Evolutionary conservation across 495 filamentous ascomycete genomes (phyloP), one percentile per base, ranked within the genome.

Genomic region (Talaromyces trachyspermus): DNA sequence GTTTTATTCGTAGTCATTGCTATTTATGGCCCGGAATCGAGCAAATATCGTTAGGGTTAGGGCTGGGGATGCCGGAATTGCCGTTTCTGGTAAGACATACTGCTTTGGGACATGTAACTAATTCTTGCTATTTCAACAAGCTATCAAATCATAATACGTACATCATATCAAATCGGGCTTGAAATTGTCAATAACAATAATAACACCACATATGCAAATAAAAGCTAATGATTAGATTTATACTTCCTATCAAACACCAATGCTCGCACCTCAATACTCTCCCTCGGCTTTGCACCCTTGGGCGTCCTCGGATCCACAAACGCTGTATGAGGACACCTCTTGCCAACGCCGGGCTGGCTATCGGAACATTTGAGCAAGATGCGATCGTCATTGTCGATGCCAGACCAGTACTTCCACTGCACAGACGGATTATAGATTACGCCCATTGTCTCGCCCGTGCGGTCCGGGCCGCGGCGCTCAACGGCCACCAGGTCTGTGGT

Each of bases 211-310:
- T 1, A 29, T 15, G 11, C 20, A 40, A 24, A 42, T 8, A 8
- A 23, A 22, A 43, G 11, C 20, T n/a, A 3, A 8, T 17, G 39
- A 17, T 37, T 17, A 18, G 7, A 20, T 9, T 5, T 35, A 17
- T 29, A 18, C 15, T 42, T 26, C 44, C 22, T 47, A 0, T 87
- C 87, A 75, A 94, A 90, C 9, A 95, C 81, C 63, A 95, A 70
- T 14, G 88, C 84, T 58, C 87, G 72, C 14, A 95, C 85, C 63
- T 94, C 88, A 63, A 95, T 91, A 61, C 88, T 94, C 74, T 92
- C 85, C 58, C 83, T 71, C 14, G 65, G 65, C 56, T 72, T 72
- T 11, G 72, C 80, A 19, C 74, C 83, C 24, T 70, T 63, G 22
- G 74, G 71, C 12, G 81, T 85, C 55, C 78, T 70, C 23, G 80